phyloP scores from a whole-genome alignment of 2,329 filamentous ascomycete genomes.

The Geosmithia morbida region DNA sequence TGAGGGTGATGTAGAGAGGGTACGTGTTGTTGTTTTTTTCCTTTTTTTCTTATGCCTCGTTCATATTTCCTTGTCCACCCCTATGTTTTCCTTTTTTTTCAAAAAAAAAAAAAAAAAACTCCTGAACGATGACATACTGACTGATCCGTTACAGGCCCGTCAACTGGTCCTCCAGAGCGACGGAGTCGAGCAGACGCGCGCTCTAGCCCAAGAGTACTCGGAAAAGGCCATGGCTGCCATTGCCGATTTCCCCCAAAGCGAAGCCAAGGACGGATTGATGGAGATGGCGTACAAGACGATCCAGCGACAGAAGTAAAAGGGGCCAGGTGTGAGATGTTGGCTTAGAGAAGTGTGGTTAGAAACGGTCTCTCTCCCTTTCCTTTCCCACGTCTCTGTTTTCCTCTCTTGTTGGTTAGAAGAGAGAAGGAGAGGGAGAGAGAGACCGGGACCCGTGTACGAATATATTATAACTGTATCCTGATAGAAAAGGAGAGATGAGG shows the following conservation, averaged over 20 bases:
- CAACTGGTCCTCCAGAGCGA: conserved; percentile 71
- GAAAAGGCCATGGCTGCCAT: conserved; percentile 82
- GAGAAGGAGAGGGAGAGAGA: not conserved
- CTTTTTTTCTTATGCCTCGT: conserved; percentile 2
- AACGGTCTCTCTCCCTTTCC: too few species aligned
- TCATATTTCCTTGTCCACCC: not conserved
- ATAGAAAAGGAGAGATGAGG: not conserved
- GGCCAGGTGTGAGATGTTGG: not conserved
- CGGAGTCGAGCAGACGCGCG: conserved; percentile 83
- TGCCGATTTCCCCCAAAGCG: conserved; percentile 73
- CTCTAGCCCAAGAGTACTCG: conserved; percentile 79
- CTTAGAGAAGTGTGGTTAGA: too few species aligned
- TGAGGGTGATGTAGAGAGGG: conserved; percentile 73
- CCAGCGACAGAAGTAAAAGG: conserved; percentile 67
- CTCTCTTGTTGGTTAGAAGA: not conserved
- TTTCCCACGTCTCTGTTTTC: too few species aligned
- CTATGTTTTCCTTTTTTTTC: too few species aligned
- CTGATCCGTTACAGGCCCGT: conserved; percentile 48
- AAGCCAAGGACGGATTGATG: conserved; percentile 79
- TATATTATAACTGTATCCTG: not conserved
- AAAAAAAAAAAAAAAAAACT: not conserved
- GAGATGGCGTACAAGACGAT: conserved; percentile 93
- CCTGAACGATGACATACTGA: too few species aligned
- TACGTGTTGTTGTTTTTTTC: conserved; percentile 28
- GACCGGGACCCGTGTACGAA: not conserved